Conservation (phyloP, 441 rosid genomes). For the Codiaeum variegatum region DNA sequence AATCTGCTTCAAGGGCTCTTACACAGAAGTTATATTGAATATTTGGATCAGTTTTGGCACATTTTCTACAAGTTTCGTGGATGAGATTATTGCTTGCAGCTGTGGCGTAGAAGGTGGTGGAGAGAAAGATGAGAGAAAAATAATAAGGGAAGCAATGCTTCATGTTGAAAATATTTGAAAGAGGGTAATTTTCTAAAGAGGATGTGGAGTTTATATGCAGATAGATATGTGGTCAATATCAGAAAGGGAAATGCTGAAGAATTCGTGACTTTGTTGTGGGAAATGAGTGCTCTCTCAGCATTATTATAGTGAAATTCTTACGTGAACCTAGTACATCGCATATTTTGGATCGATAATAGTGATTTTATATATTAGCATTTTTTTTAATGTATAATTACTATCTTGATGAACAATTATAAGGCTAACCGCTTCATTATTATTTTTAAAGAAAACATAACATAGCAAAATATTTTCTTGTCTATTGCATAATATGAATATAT, state of each 20-base stretch:
- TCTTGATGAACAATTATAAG: too few relatives aligned
- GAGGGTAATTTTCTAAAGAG: too few relatives aligned
- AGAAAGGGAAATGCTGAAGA: not conserved
- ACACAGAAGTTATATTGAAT: slow-evolving; percentile 46
- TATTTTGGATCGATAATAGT: too few relatives aligned
- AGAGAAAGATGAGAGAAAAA: slow-evolving; percentile 24
- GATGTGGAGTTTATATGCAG: not conserved
- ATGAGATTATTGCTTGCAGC: slow-evolving; percentile 26
- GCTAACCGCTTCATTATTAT: too few relatives aligned
- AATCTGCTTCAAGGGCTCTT: slow-evolving; percentile 39
- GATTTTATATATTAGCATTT: too few relatives aligned
- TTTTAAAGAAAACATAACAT: too few relatives aligned
- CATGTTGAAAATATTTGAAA: slow-evolving; percentile 7
- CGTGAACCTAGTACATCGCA: too few relatives aligned
- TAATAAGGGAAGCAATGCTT: not conserved
- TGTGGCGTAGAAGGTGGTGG: slow-evolving; percentile 9
- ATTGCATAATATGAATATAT: too few relatives aligned
- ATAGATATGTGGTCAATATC: not conserved
- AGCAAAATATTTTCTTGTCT: not conserved
- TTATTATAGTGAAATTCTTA: too few relatives aligned
- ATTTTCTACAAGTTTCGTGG: slow-evolving; percentile 45
- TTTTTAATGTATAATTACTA: too few relatives aligned
- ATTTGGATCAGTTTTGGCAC: slow-evolving; percentile 45
- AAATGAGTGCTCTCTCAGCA: not conserved
- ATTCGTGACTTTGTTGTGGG: not conserved